Evolutionary conservation across 768 basidiomycete species (phyloP), one percentile per base, ranked within the genome.

Genomic region (Boletus patriciae): DNA sequence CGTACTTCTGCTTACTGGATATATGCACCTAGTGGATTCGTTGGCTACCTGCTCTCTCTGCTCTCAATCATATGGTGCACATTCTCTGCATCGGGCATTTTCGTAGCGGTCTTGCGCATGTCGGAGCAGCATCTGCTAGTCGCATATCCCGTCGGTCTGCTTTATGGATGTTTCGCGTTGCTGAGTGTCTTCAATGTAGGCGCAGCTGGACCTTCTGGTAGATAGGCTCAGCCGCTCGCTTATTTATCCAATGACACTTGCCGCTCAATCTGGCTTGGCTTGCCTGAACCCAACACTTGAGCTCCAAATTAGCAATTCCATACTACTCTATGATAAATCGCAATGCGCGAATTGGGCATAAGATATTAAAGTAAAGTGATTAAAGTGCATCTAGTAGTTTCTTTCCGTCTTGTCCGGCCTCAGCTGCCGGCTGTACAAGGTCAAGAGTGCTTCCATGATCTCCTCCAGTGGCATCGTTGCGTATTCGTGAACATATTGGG

Each of bases 11-110:
- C 63, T 61, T 1, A 70, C 19, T 16, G 13, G 19, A 44, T 5
- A 16, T 25, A 18, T 52, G 6, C 11, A 15, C 60, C 9, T 36
- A 96, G 94, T 66, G 92, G 87, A 43, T 76, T 86, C 53, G 75
- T 96, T 56, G 96, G 96, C 41, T 97, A 96, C 74, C 63, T 94
- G 36, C 76, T 98, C 4, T 88, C 92, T 3, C 71, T 83, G 15
- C 61, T 96, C 37, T 92, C 90, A 3, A 92, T 99, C 61, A 71
- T 92, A 44, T 99, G 97, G 97, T 98, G 94, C 76, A 97, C 97
- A 36, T 94, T 96, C 67, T 84, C 95, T 7, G 96, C 97, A 12
- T 95, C 92, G 2, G 88, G 88, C 15, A 98, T 99, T 54, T 98
- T 99, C 65, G 93, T 96, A 10, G 89, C 92, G 3, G 94, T 98